Conservation (phyloP, 2,329 filamentous ascomycete genomes). For the Epichloe uncinata region DNA sequence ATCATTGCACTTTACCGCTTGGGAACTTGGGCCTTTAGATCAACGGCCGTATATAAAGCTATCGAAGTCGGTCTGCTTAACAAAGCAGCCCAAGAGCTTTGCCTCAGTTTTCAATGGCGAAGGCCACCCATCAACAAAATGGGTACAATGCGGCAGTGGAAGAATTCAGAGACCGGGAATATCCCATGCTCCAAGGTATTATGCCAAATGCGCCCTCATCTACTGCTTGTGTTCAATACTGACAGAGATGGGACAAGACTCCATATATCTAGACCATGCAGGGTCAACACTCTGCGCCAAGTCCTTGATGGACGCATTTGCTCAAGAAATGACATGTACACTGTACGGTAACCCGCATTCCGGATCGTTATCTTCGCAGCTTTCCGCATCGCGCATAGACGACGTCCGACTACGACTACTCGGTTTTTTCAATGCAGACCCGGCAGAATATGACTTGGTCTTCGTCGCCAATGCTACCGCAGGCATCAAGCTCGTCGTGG, state of each 20-base stretch:
- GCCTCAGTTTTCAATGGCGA: background rate
- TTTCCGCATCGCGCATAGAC: conserved; percentile 61
- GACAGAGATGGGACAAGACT: conserved; percentile 32
- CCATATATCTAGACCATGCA: conserved; percentile 83
- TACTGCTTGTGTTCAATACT: background rate
- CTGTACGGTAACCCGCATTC: conserved; percentile 91
- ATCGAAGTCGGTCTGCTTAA: too few species aligned
- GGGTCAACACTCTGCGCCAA: conserved; percentile 79
- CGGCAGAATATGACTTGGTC: conserved; percentile 70
- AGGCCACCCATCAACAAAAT: background rate
- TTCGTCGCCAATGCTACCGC: conserved; percentile 91
- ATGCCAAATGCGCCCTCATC: background rate
- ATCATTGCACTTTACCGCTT: background rate
- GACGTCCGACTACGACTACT: conserved; percentile 59
- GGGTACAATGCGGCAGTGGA: conserved; percentile 48
- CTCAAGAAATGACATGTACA: conserved; percentile 61
- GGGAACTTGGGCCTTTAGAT: background rate
- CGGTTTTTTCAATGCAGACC: conserved; percentile 67
- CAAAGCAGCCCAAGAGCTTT: background rate
- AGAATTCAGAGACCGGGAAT: conserved; percentile 44
- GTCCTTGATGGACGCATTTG: conserved; percentile 68
- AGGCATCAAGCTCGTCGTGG: conserved; percentile 73
- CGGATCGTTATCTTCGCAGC: conserved; percentile 65
- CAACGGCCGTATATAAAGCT: background rate
- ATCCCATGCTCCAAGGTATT: conserved; percentile 55